Percentiles rank a stretch among this genome's conserved stretches.
Conservation (phyloP, 208 protist species). For the Kentomonas sorsogonicus region DNA sequence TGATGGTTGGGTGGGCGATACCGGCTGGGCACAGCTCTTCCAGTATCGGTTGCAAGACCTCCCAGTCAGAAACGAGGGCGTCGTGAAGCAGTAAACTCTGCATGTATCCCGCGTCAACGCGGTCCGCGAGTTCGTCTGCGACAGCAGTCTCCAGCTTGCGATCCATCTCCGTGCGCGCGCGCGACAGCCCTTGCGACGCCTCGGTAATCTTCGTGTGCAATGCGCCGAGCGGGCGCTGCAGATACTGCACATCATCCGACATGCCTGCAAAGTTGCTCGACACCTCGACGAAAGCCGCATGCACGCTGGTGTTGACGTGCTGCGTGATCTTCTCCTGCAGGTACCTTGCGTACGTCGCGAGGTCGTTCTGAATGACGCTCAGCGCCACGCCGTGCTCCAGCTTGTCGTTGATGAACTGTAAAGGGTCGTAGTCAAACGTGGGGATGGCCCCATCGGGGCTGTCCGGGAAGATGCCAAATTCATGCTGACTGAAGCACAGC, state of each 20-base stretch:
- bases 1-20: too few species aligned
- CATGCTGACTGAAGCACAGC: slow-evolving; percentile 81
- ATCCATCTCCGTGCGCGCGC: slow-evolving; percentile 28
- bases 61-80: slow-evolving; percentile 31
- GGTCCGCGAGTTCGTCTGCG: slow-evolving; percentile 44
- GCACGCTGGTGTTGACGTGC: slow-evolving; percentile 75
- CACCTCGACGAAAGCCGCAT: slow-evolving; percentile 69
- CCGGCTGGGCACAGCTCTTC: too few species aligned
- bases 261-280: slow-evolving; percentile 68
- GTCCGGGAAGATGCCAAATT: slow-evolving; percentile 71
- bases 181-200: slow-evolving; percentile 27
- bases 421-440: slow-evolving; percentile 37
- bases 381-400: slow-evolving; percentile 66
- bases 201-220: slow-evolving; percentile 42
- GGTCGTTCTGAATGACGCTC: slow-evolving; percentile 48
- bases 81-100: slow-evolving; percentile 63
- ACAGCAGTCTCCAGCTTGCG: slow-evolving; percentile 44
- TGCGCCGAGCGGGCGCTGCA: slow-evolving; percentile 46
- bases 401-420: slow-evolving; percentile 69
- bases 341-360: slow-evolving; percentile 49
- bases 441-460: slow-evolving; percentile 12
- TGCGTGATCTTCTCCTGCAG: slow-evolving; percentile 55
- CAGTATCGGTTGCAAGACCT: slow-evolving; percentile 15
- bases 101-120: slow-evolving; percentile 56
- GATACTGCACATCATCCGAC: slow-evolving; percentile 64